Conservation (phyloP, 257 asterid genomes). For the Solanum bulbocastanum region DNA sequence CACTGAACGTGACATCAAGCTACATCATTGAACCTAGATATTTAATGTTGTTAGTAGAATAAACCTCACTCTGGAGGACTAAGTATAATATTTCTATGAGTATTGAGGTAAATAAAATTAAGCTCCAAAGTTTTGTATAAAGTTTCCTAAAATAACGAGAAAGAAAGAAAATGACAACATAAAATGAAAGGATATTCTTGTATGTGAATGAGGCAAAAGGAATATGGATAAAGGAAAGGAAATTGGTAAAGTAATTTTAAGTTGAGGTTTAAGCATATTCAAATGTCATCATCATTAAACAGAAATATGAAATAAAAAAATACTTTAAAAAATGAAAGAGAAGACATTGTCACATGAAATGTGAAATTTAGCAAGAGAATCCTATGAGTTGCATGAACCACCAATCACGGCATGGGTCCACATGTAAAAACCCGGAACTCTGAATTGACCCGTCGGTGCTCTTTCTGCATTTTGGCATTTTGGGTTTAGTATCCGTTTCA, state of each 20-base stretch:
- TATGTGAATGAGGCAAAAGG: neutral
- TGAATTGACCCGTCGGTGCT: conserved; percentile 12
- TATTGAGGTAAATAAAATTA: neutral
- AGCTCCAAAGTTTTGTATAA: neutral
- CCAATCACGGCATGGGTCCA: conserved; percentile 44
- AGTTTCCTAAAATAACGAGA: neutral
- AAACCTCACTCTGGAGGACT: neutral
- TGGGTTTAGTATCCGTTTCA: neutral
- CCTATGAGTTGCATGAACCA: conserved; percentile 5
- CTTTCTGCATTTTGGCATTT: neutral
- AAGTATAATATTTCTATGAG: neutral
- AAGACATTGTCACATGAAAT: neutral
- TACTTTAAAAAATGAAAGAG: neutral
- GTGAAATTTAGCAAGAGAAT: neutral
- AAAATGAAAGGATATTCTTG: neutral
- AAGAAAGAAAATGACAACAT: neutral
- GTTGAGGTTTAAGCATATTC: neutral
- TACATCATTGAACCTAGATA: neutral
- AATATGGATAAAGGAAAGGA: neutral
- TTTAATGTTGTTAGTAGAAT: neutral
- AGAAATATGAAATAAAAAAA: neutral
- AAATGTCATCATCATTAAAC: neutral
- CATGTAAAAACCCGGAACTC: neutral
- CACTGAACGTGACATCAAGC: too few species aligned
- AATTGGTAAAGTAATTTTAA: neutral